Percentiles rank a stretch among this genome's conserved stretches.
Evolutionary conservation across 805 yeast species (phyloP).

Genomic region (Candida xyloterini): DNA sequence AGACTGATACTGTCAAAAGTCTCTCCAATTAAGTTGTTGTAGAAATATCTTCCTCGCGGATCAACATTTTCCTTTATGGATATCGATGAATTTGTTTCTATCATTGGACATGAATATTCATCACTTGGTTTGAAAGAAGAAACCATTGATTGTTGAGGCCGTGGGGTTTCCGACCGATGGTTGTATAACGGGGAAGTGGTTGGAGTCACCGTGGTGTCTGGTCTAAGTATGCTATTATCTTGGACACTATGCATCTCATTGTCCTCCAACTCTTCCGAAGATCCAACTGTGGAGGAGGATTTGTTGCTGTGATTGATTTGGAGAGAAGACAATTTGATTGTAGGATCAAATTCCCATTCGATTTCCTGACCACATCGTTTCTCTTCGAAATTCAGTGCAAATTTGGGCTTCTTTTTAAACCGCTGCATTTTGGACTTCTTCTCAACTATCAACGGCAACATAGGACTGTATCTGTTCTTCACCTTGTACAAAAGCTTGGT

Average conservation of each 20-base stretch:
- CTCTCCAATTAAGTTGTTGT: slow-evolving; percentile 15
- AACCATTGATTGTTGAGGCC: slow-evolving; percentile 1
- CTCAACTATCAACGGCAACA: slow-evolving; percentile 28
- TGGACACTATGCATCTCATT: slow-evolving; percentile 16
- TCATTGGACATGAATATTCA: not conserved
- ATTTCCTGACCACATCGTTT: slow-evolving; percentile 25
- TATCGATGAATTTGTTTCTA: not conserved
- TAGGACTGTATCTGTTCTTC: slow-evolving; percentile 27
- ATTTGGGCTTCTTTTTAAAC: slow-evolving; percentile 39
- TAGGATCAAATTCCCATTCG: slow-evolving; percentile 26
- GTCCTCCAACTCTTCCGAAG: slow-evolving; percentile 9
- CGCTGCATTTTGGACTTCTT: slow-evolving; percentile 37
- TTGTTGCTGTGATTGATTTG: not conserved
- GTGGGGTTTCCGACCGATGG: slow-evolving; percentile 13
- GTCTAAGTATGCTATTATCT: slow-evolving; percentile 14
- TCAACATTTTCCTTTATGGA: slow-evolving; percentile 18
- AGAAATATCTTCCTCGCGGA: slow-evolving; percentile 15
- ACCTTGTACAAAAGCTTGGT: slow-evolving; percentile 47
- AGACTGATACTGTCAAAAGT: slow-evolving; percentile 15
- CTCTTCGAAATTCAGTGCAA: slow-evolving; percentile 29
- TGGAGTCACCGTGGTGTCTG: slow-evolving; percentile 18
- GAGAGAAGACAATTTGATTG: slow-evolving; percentile 8
- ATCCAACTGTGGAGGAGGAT: slow-evolving; percentile 1
- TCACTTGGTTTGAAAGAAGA: slow-evolving; percentile 1
- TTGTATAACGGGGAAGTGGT: slow-evolving; percentile 19